These are phyloP conservation scores for Yamadazyma spencermartinsiae DNA, from an alignment of 1,139 yeast genomes.

Conservation along the genomic window DNA sequence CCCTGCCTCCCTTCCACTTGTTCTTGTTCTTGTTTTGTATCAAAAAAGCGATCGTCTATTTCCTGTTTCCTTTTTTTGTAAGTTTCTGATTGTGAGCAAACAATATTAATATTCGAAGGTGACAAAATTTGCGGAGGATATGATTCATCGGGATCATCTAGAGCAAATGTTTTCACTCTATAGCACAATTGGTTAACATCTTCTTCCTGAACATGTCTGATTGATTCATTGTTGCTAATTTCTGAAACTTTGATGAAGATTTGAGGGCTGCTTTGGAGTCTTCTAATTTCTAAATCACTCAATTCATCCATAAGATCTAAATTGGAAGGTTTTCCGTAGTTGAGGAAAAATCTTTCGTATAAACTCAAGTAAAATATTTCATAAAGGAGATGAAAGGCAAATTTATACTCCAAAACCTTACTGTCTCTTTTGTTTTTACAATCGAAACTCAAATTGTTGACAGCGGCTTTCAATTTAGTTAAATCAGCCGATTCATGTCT, in stretches of 20 bases:
- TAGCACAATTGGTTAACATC: not conserved
- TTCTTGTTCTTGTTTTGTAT: too few species aligned
- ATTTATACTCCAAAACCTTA: constrained; percentile 9
- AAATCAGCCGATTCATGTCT: constrained; percentile 26
- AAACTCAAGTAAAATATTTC: constrained; percentile 31
- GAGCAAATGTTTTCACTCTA: not conserved
- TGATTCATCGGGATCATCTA: not conserved
- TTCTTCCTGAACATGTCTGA: not conserved
- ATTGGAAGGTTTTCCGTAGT: constrained; percentile 10
- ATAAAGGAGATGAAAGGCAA: constrained; percentile 13
- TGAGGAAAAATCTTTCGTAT: constrained; percentile 27
- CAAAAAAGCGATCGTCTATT: too few species aligned
- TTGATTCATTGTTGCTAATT: not conserved
- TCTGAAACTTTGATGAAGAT: constrained; percentile 1
- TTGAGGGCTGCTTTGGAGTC: not conserved
- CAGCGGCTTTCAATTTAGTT: constrained; percentile 20
- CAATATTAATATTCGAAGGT: not conserved
- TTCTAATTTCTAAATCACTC: not conserved
- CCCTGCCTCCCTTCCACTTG: too few species aligned
- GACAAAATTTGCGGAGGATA: not conserved
- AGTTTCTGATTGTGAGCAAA: not conserved
- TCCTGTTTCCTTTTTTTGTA: not conserved
- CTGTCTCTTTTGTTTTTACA: constrained; percentile 4
- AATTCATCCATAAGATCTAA: constrained; percentile 12
- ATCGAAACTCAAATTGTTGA: constrained; percentile 9